These are phyloP conservation scores for Vaccinium corymbosum DNA, from an alignment of 148 eudicot species.

Conservation along the genomic window DNA sequence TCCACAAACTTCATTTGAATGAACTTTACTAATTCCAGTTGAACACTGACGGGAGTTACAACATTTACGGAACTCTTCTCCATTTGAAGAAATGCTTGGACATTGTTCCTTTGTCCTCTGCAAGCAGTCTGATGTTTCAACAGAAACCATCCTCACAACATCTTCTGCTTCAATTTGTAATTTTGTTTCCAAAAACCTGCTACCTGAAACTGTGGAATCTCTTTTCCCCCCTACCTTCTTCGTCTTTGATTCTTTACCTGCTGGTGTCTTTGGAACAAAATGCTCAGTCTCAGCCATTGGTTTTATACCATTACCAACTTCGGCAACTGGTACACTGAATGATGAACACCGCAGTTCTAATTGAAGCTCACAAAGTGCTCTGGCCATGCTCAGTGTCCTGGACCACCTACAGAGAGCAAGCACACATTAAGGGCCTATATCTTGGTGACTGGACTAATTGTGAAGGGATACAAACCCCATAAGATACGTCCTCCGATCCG, in stretches of 20 bases:
- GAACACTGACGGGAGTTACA: background rate
- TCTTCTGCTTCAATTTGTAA: conserved; percentile 14
- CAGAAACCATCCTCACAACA: conserved; percentile 4
- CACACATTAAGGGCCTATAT: background rate
- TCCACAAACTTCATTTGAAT: background rate
- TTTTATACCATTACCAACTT: conserved; percentile 15
- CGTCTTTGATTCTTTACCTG: conserved; percentile 46
- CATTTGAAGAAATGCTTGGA: background rate
- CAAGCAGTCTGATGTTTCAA: conserved; percentile 11
- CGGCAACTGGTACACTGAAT: conserved; percentile 11
- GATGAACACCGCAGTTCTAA: conserved; percentile 29
- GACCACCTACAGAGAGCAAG: conserved; percentile 38
- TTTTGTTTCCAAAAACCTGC: conserved; percentile 15
- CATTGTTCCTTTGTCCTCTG: conserved; percentile 15
- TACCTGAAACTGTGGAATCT: conserved; percentile 18
- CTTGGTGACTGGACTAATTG: background rate
- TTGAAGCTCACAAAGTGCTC: conserved; percentile 53
- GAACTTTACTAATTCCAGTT: conserved; percentile 11
- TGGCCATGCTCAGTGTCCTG: conserved; percentile 52
- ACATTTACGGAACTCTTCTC: background rate
- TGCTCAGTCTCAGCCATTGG: conserved; percentile 17
- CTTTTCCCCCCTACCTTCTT: conserved; percentile 19
- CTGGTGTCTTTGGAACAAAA: conserved; percentile 52
- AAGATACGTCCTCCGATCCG: background rate
- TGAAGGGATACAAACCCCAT: background rate